These are phyloP conservation scores for Globisporangium iwayamae DNA, from an alignment of 352 stramenopile species.

Conservation along the genomic window DNA sequence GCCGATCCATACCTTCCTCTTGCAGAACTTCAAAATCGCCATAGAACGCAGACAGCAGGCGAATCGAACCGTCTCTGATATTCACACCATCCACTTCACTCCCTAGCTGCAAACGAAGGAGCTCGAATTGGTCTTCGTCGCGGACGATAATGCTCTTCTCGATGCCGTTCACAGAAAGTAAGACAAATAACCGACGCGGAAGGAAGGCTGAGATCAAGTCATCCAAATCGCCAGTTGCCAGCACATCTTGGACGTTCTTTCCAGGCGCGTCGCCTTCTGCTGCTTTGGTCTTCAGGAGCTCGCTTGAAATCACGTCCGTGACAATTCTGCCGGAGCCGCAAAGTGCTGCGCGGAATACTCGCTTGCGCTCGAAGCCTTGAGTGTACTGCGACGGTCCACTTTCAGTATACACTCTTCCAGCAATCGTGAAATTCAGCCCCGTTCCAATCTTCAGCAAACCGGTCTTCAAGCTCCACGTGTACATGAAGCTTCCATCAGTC, in stretches of 20 bases:
- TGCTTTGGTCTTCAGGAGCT: conserved; percentile 10
- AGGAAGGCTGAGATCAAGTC: conserved; percentile 18
- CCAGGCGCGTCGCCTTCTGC: background rate
- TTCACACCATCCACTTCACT: background rate
- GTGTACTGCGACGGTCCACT: conserved; percentile 29
- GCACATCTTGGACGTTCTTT: conserved; percentile 15
- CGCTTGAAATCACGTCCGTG: conserved; percentile 19
- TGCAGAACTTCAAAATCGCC: conserved; percentile 44
- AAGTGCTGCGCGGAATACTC: conserved; percentile 25
- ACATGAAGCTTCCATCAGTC: conserved; percentile 66
- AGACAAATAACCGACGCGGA: conserved; percentile 23
- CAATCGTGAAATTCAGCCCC: conserved; percentile 64
- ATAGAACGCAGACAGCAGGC: conserved; percentile 41
- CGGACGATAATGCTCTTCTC: conserved; percentile 25
- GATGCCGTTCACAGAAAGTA: conserved; percentile 15
- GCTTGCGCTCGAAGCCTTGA: conserved; percentile 18
- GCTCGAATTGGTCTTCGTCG: conserved; percentile 26
- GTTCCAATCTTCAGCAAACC: conserved; percentile 69
- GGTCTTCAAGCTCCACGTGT: conserved; percentile 41
- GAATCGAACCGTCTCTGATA: background rate
- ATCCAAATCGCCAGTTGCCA: conserved; percentile 10
- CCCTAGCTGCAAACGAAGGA: conserved; percentile 4
- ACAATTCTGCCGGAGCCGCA: conserved; percentile 46
- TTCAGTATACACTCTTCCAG: conserved; percentile 59
- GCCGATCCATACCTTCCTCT: conserved; percentile 20